phyloP scores from a whole-genome alignment of 2,329 filamentous ascomycete species.

The Gaeumannomyces tritici region DNA sequence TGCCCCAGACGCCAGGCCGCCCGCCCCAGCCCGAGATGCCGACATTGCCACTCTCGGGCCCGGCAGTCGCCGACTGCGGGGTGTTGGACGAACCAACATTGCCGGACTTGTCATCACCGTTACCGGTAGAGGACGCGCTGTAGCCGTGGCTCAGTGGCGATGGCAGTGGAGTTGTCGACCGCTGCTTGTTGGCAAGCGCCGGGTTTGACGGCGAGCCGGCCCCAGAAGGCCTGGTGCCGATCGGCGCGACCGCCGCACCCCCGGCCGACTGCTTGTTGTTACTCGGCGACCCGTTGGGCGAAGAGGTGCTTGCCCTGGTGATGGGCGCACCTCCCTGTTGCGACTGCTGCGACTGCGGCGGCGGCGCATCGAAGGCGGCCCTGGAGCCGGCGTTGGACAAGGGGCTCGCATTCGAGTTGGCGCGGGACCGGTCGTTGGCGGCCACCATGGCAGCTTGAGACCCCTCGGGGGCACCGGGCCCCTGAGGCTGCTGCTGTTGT shows the following conservation, averaged over 20 bases:
- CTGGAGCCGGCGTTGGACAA: constrained; percentile 53
- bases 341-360: constrained; percentile 47
- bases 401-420: constrained; percentile 80
- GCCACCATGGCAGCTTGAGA: constrained; percentile 34
- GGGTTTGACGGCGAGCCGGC: constrained; percentile 44
- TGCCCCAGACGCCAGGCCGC: constrained; percentile 69
- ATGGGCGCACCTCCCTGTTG: constrained; percentile 20
- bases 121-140: constrained; percentile 32
- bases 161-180: constrained; percentile 82
- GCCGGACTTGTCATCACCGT: constrained; percentile 35
- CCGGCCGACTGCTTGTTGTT: constrained; percentile 43
- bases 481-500: constrained; percentile 4
- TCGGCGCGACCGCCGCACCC: constrained; percentile 68
- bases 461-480: constrained; percentile 19
- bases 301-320: constrained; percentile 75
- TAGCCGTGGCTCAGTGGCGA: constrained; percentile 76
- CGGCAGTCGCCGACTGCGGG: constrained; percentile 42
- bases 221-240: constrained; percentile 77
- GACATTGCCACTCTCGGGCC: constrained; percentile 30
- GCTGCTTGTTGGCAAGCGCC: constrained; percentile 49
- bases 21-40: constrained; percentile 61
- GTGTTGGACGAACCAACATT: background rate
- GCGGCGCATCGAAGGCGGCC: constrained; percentile 38
- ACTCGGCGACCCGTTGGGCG: constrained; percentile 70
- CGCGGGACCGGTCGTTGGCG: constrained; percentile 51